Evolutionary conservation across 306 rosid genomes (phyloP).

Genomic region (Argentina anserina): DNA sequence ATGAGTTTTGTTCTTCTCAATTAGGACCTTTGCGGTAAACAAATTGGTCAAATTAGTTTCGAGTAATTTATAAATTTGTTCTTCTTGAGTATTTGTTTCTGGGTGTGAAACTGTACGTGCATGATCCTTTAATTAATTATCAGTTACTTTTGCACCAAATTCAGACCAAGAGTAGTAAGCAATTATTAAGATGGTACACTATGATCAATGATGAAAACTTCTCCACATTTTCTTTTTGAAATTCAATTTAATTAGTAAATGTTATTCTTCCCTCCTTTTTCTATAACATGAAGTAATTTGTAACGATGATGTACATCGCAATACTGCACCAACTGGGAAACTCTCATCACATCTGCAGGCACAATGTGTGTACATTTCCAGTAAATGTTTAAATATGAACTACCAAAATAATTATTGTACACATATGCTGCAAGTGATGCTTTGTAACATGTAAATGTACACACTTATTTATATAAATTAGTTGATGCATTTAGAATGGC

Average conservation of each 20-base stretch:
- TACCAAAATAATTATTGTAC: no score
- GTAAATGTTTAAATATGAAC: background rate
- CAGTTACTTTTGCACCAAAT: background rate
- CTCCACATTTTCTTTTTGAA: no score
- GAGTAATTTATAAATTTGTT: background rate
- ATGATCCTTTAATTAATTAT: background rate
- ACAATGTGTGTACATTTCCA: background rate
- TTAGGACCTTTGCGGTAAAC: no score
- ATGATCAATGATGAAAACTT: background rate
- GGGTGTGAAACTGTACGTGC: background rate
- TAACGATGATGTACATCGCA: no score
- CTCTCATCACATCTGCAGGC: background rate
- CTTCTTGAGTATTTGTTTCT: background rate
- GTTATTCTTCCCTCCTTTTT: constrained; percentile 1
- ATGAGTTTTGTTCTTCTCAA: constrained; percentile 2
- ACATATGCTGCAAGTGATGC: background rate
- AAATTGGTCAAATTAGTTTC: no score
- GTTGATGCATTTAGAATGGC: background rate
- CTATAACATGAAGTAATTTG: background rate
- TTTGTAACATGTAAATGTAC: background rate
- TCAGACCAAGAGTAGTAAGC: background rate
- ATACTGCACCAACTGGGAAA: background rate
- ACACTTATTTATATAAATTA: background rate
- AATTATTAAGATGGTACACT: background rate
- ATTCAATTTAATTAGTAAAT: background rate